Conservation (phyloP, 1,284 basidiomycete genomes). For the Naganishia cerealis region DNA sequence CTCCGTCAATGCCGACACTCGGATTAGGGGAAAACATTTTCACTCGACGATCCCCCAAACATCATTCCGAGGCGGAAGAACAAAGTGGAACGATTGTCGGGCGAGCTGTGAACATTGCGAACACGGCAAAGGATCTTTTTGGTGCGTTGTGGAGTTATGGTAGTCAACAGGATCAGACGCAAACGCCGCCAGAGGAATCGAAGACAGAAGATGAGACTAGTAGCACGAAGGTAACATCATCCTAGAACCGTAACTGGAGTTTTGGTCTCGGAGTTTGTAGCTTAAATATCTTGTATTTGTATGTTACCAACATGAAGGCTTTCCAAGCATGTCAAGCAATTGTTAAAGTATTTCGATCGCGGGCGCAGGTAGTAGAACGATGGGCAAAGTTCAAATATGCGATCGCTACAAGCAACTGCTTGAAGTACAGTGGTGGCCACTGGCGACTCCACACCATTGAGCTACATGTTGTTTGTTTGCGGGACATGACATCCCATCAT, state of each 20-base stretch:
- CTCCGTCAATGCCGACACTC: conserved; percentile 17
- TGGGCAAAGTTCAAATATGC: too few species aligned
- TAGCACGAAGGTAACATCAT: conserved; percentile 7
- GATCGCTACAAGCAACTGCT: too few species aligned
- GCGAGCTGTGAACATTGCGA: conserved; percentile 53
- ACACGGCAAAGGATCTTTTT: conserved; percentile 53
- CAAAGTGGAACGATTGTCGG: conserved; percentile 50
- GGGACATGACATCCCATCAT: too few species aligned
- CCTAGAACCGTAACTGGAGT: conserved; percentile 5
- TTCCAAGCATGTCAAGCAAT: background rate
- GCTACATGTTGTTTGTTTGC: too few species aligned
- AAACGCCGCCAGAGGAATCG: conserved; percentile 3
- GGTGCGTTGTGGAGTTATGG: conserved; percentile 52
- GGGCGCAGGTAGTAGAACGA: too few species aligned
- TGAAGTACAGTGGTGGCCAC: too few species aligned
- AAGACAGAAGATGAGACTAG: conserved; percentile 3
- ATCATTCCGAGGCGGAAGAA: conserved; percentile 37
- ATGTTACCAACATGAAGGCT: background rate
- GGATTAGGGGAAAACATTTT: conserved; percentile 1
- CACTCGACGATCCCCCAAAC: background rate
- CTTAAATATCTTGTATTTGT: conserved; percentile 13
- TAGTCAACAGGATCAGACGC: conserved; percentile 21
- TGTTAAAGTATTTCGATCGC: background rate
- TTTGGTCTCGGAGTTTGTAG: background rate
- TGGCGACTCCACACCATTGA: too few species aligned